phyloP scores from a whole-genome alignment of 768 basidiomycete genomes.

The Cystobasidium ongulense region DNA sequence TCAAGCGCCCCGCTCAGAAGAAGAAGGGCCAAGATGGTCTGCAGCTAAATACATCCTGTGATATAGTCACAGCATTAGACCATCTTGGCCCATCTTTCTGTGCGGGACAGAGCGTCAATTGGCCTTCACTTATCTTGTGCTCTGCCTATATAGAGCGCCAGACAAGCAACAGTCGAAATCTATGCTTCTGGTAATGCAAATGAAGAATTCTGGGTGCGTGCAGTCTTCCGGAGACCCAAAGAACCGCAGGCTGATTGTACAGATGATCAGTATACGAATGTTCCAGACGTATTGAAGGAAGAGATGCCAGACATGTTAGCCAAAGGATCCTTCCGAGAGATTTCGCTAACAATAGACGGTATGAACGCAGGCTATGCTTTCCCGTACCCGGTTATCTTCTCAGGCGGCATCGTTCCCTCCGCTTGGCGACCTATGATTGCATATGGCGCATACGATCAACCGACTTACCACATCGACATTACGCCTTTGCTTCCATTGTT shows the following conservation, averaged over 20 bases:
- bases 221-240: neutral
- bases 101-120: no score
- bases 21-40: no score
- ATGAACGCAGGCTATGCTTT: conserved; percentile 55
- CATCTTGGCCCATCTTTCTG: no score
- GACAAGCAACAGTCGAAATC: conserved; percentile 61
- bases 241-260: neutral
- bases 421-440: conserved; percentile 70
- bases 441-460: conserved; percentile 67
- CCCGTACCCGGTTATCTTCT: conserved; percentile 61
- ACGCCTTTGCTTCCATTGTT: conserved; percentile 68
- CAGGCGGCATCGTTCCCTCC: conserved; percentile 59
- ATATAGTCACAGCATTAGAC: no score
- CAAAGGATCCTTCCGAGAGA: conserved; percentile 56
- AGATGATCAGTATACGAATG: conserved; percentile 53
- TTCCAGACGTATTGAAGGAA: neutral
- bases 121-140: no score
- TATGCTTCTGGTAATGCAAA: conserved; percentile 57
- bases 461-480: conserved; percentile 67
- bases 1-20: no score
- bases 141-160: conserved; percentile 49
- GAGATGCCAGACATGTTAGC: neutral
- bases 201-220: conserved; percentile 62
- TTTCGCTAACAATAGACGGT: conserved; percentile 55
- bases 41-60: no score